phyloP scores from a whole-genome alignment of 176 grass and related monocot genomes.

The Musa beccarii region DNA sequence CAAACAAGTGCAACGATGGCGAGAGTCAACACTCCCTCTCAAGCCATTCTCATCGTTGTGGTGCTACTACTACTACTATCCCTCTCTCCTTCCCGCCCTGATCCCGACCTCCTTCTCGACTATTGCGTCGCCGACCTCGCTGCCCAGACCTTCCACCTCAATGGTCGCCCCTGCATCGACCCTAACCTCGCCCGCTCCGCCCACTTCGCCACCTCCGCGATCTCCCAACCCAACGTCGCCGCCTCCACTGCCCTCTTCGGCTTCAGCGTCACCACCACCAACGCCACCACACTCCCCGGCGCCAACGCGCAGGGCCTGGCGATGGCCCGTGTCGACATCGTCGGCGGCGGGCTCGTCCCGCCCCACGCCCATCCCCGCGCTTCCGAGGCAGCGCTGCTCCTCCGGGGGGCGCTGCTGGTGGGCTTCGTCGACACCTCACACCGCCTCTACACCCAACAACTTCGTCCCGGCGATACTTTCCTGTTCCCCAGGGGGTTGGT shows the following conservation, averaged over 20 bases:
- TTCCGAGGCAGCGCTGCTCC: constrained; percentile 42
- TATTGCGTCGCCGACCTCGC: constrained; percentile 34
- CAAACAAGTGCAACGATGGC: not conserved
- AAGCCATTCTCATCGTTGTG: not conserved
- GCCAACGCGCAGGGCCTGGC: constrained; percentile 48
- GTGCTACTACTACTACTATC: constrained; percentile 11
- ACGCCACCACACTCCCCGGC: constrained; percentile 28
- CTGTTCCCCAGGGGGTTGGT: constrained; percentile 47
- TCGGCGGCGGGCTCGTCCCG: constrained; percentile 36
- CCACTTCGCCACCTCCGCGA: constrained; percentile 46
- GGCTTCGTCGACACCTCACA: constrained; percentile 59
- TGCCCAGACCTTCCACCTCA: constrained; percentile 22
- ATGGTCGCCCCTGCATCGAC: constrained; percentile 52
- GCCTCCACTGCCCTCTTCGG: constrained; percentile 23
- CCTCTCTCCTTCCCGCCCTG: constrained; percentile 9
- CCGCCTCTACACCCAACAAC: constrained; percentile 53
- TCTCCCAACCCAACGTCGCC: constrained; percentile 21
- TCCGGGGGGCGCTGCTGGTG: constrained; percentile 33
- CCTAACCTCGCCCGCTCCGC: constrained; percentile 21
- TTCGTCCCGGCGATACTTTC: constrained; percentile 55
- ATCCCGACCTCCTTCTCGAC: constrained; percentile 52
- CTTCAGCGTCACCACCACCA: constrained; percentile 42
- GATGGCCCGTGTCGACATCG: constrained; percentile 45
- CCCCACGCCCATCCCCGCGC: constrained; percentile 59
- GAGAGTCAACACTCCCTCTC: not conserved